phyloP scores from a whole-genome alignment of 2,329 filamentous ascomycete species.

The Epichloe bromicola region DNA sequence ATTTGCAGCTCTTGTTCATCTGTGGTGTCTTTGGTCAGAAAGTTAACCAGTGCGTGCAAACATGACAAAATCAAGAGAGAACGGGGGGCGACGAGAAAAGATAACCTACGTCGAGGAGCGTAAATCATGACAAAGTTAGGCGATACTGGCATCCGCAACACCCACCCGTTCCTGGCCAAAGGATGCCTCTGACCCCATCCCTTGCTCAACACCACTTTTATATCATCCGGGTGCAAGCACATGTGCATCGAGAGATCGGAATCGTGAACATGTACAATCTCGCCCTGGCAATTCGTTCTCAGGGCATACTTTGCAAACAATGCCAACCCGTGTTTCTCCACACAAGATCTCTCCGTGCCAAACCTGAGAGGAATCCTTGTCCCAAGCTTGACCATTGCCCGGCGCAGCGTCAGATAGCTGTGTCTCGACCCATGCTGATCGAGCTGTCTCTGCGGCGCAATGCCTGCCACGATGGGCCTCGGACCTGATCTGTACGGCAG shows the following conservation, averaged over 20 bases:
- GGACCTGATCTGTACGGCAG: conserved; percentile 50
- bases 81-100: not conserved
- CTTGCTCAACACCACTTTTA: conserved; percentile 54
- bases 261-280: conserved; percentile 69
- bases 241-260: conserved; percentile 68
- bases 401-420: conserved; percentile 43
- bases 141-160: conserved; percentile 52
- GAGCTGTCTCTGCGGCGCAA: conserved; percentile 70
- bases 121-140: conserved; percentile 72
- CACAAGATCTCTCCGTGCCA: conserved; percentile 55
- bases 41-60: not conserved
- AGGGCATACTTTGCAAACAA: conserved; percentile 56
- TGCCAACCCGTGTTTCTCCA: conserved; percentile 71
- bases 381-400: conserved; percentile 39
- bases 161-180: conserved; percentile 52
- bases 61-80: not conserved
- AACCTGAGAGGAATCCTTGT: conserved; percentile 32
- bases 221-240: conserved; percentile 68
- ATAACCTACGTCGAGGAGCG: conserved; percentile 47
- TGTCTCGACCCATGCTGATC: conserved; percentile 46
- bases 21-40: conserved; percentile 11
- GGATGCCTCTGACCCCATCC: conserved; percentile 69
- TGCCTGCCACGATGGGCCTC: conserved; percentile 57
- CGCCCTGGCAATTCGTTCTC: conserved; percentile 62
- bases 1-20: conserved; percentile 53